Conservation (phyloP, 768 basidiomycete genomes). For the Suillus subalutaceus region DNA sequence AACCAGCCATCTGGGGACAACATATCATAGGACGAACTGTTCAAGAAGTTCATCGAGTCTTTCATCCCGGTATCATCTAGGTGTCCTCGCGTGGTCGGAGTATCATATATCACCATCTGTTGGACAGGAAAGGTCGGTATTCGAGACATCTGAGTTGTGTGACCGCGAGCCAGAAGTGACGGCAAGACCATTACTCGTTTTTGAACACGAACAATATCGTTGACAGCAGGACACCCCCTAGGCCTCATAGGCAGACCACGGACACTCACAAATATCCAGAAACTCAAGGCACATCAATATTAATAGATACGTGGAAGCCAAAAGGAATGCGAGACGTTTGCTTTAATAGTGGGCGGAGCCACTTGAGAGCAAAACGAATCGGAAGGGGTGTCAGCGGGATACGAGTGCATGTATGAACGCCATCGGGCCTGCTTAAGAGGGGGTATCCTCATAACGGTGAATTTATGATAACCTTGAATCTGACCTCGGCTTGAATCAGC, state of each 20-base stretch:
- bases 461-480: slow-evolving; percentile 38
- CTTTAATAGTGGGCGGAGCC: slow-evolving; percentile 44
- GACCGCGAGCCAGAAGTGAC: not conserved
- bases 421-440: slow-evolving; percentile 42
- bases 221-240: no score
- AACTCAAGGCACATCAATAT: no score
- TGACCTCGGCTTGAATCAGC: slow-evolving; percentile 44
- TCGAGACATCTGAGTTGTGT: slow-evolving; percentile 51
- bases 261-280: no score
- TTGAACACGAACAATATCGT: no score
- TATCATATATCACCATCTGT: no score
- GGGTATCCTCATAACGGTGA: slow-evolving; percentile 40
- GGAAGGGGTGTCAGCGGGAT: slow-evolving; percentile 34
- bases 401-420: slow-evolving; percentile 26
- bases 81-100: no score
- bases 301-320: slow-evolving; percentile 29
- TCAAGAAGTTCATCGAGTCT: slow-evolving; percentile 40
- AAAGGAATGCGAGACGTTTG: slow-evolving; percentile 18
- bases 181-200: not conserved
- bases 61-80: slow-evolving; percentile 35
- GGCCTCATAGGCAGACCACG: slow-evolving; percentile 9
- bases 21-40: slow-evolving; percentile 47
- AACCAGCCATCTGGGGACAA: slow-evolving; percentile 33
- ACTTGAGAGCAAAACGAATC: slow-evolving; percentile 29
- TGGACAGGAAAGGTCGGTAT: slow-evolving; percentile 57